A percentile compares a stretch with the other conserved stretches of the same genome.
phyloP scores from a whole-genome alignment of 1,139 yeast species.

The Blastobotrys persicus region DNA sequence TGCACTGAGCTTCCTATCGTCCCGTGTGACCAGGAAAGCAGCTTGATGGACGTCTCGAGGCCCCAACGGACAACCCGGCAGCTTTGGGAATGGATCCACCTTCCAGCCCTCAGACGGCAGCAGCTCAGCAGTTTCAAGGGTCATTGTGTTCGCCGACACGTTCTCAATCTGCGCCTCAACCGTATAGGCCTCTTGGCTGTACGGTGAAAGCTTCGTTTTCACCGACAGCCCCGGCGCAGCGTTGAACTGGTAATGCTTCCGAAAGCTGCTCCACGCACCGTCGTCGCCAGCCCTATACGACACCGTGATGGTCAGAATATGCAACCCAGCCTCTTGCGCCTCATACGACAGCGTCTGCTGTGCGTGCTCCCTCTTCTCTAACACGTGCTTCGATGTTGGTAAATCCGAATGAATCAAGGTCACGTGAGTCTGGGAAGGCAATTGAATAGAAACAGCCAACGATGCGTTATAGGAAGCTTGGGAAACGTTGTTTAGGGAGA shows the following conservation, averaged over 20 bases:
- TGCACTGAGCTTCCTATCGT: conserved; percentile 18
- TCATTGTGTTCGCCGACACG: conserved; percentile 29
- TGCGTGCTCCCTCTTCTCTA: conserved; percentile 21
- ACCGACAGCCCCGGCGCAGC: conserved; percentile 35
- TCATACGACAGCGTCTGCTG: conserved; percentile 32
- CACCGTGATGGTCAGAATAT: conserved; percentile 31
- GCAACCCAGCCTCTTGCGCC: conserved; percentile 33
- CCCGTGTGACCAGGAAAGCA: conserved; percentile 20
- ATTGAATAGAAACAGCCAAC: conserved; percentile 23
- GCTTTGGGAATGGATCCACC: conserved; percentile 20
- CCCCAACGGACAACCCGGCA: conserved; percentile 14
- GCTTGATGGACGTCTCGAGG: conserved; percentile 25
- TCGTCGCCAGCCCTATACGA: conserved; percentile 23
- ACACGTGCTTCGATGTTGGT: conserved; percentile 15
- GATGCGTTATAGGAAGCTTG: conserved; percentile 7
- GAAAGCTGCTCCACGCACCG: conserved; percentile 18
- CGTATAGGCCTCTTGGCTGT: conserved; percentile 21
- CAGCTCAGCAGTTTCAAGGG: conserved; percentile 34
- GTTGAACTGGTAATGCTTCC: conserved; percentile 33
- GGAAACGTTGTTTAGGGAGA: conserved; percentile 25
- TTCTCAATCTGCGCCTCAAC: conserved; percentile 40
- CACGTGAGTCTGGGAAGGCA: conserved; percentile 23
- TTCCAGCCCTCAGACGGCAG: conserved; percentile 33
- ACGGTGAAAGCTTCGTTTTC: conserved; percentile 32
- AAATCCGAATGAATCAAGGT: conserved; percentile 22